Base-by-base conservation (phyloP, 2,329 filamentous ascomycete genomes). In the Monosporascus sp. region DNA sequence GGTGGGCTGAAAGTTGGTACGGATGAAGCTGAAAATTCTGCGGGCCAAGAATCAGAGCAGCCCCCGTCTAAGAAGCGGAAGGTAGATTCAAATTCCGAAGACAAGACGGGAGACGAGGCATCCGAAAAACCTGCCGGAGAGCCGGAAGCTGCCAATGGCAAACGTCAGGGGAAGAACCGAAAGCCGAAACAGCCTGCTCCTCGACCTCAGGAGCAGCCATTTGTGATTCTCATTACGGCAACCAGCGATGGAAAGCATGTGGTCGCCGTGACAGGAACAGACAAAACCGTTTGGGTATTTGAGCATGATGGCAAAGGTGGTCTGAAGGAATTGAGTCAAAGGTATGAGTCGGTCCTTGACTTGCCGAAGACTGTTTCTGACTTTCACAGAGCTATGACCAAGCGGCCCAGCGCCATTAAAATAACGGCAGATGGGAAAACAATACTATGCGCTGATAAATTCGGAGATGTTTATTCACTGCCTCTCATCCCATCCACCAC, bases 401-500 rank as follows among this genome's bases (percentile, higher is more conserved):
- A 97, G 75, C 85, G 91, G 37, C 91, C 92, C 14, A 93, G 87
- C 66, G 85, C 88, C 37, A 76, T 97, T 54, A 75, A 80, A 50
- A 72, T 97, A 50, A 84, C 87, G 7, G 75, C 82, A 40, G 86
- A 92, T 66, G 79, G 83, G 57, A 77, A 79, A 44, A 88, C 85
- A 8, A 90, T 99, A 58, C 73, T 97, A 54, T 85, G 84, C 57
- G 93, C 85, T 50, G 94, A 99, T 76, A 99, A 99, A 71, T 97
- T 97, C 66, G 94, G 94, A 60, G 94, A 99, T 69, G 93, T 97
- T 56, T 97, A 96, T 72, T 83, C 89, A 11, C 73, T 99, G 7
- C 93, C 94, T 16, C 76, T 97, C 3, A 69, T 91, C 45, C 65
- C 59, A 20, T 51, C 60, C 16, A 49, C 53, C 43, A 27, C 43